Evolutionary conservation across 345 rosid species (phyloP), one percentile per base, ranked within the genome.

Genomic region (Diplotaxis tenuifolia): DNA sequence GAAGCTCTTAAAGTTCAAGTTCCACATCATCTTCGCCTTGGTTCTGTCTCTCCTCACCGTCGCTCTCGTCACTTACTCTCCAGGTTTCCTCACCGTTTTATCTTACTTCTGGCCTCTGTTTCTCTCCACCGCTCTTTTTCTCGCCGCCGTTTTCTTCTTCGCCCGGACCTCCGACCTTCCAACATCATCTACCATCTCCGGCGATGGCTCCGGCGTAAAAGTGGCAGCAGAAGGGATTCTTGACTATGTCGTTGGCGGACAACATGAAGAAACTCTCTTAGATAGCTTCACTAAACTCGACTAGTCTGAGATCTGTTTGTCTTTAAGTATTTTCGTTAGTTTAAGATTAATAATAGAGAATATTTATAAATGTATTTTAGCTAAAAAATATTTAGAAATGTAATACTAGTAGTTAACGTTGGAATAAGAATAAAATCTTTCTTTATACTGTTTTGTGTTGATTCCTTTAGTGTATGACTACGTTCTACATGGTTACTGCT

Each of bases 31-130:
- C 75, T 12, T 79, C 28, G 9, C 82, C 47, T 75, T 89, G 34
- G 16, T 68, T 55, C 2, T 83, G 12, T 68, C 79, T 53, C 50
- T 77, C 66, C 22, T 75, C 18, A 19, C 80, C 31, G 65, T 73
- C 3, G 73, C 82, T 47, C 59, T 86, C 23, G 21, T 87, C 82
- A 29, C 78, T 47, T 68, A 85, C 0, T 86, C 98, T 6, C 97
- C 98, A 0, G 80, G 97, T 50, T 84, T 93, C 65, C 75, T 93
- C 79, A 80, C 85, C 64, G 72, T 93, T 62, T 58, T 93, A 29
- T 81, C 92, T 71, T 93, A 88, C 85, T 93, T 93, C 50, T 91
- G 97, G 92, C 98, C 98, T 23, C 82, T 93, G n/a, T 72, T 86
- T 59, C 82, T 93, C 79, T 93, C 98, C 82, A 93, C 98, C 3